These are phyloP conservation scores for Curvularia eragrostidis DNA, from an alignment of 2,329 filamentous ascomycete genomes.

Conservation along the genomic window DNA sequence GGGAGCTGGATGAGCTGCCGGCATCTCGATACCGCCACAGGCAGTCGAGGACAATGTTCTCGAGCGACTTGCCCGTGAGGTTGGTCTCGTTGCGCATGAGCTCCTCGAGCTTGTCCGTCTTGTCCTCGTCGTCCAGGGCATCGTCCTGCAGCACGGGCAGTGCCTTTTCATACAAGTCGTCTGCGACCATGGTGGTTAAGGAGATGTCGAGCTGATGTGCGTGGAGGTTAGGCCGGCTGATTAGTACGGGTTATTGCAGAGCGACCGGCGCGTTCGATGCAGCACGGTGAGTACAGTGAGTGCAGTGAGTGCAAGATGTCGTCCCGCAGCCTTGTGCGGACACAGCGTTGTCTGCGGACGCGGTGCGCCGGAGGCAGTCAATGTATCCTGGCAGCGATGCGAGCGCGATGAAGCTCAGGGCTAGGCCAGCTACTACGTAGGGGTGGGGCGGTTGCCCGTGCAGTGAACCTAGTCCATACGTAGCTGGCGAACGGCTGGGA, in stretches of 20 bases:
- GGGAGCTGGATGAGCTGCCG: constrained; percentile 70
- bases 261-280: constrained; percentile 32
- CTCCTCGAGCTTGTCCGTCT: constrained; percentile 88
- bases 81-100: constrained; percentile 79
- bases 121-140: constrained; percentile 88
- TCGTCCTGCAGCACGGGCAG: constrained; percentile 85
- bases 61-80: constrained; percentile 76
- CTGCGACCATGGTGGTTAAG: constrained; percentile 78
- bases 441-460: constrained; percentile 24
- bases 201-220: too few relatives aligned
- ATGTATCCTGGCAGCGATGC: constrained; percentile 27
- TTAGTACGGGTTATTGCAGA: constrained; percentile 29
- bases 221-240: constrained; percentile 30
- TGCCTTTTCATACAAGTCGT: constrained; percentile 90
- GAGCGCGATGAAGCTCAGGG: constrained; percentile 33
- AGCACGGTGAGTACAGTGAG: too few relatives aligned
- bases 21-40: constrained; percentile 82
- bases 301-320: constrained; percentile 19
- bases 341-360: too few relatives aligned
- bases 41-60: constrained; percentile 89
- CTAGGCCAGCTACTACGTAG: constrained; percentile 25
- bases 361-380: constrained; percentile 27
- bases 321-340: constrained; percentile 29
- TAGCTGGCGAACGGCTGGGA: too few relatives aligned
- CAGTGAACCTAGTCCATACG: too few relatives aligned